Percentiles rank a stretch among this genome's conserved stretches.
phyloP scores from a whole-genome alignment of 2,329 filamentous ascomycete genomes.

The Fusarium sp. region DNA sequence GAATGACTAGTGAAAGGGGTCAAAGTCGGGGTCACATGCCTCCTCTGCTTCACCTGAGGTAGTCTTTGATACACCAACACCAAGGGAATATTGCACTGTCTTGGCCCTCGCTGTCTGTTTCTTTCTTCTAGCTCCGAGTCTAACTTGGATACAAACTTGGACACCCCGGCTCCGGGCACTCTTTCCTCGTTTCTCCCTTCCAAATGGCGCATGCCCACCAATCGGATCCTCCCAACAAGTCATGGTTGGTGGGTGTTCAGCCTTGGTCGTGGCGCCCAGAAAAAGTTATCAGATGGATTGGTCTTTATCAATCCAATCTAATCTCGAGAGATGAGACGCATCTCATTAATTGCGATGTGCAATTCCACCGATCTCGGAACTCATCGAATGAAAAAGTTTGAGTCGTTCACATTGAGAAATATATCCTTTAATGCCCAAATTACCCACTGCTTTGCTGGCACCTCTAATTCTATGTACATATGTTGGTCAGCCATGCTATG shows the following conservation, averaged over 20 bases:
- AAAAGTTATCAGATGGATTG: slow-evolving; percentile 37
- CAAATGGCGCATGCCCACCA: slow-evolving; percentile 15
- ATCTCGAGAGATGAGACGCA: slow-evolving; percentile 40
- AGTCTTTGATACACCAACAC: neutral
- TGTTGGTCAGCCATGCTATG: neutral
- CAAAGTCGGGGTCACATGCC: slow-evolving; percentile 36
- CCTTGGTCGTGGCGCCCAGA: slow-evolving; percentile 2
- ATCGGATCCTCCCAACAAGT: slow-evolving; percentile 33
- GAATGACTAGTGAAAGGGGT: neutral
- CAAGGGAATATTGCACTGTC: neutral
- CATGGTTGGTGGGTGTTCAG: slow-evolving; percentile 6
- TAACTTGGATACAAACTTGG: slow-evolving; percentile 2
- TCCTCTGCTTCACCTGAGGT: neutral
- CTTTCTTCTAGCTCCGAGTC: slow-evolving; percentile 2
- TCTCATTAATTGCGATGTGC: slow-evolving; percentile 7
- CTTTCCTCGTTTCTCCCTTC: slow-evolving; percentile 18
- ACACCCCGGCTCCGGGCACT: neutral
- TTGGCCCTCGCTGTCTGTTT: neutral
- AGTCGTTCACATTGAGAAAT: neutral
- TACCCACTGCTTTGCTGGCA: slow-evolving; percentile 9
- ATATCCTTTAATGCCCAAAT: neutral
- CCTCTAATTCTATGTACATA: slow-evolving; percentile 17
- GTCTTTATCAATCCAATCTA: slow-evolving; percentile 48
- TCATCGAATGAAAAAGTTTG: neutral
- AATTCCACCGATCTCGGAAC: slow-evolving; percentile 39